Evolutionary conservation across 129 eudicot species (phyloP).

Genomic region (Lonicera japonica): DNA sequence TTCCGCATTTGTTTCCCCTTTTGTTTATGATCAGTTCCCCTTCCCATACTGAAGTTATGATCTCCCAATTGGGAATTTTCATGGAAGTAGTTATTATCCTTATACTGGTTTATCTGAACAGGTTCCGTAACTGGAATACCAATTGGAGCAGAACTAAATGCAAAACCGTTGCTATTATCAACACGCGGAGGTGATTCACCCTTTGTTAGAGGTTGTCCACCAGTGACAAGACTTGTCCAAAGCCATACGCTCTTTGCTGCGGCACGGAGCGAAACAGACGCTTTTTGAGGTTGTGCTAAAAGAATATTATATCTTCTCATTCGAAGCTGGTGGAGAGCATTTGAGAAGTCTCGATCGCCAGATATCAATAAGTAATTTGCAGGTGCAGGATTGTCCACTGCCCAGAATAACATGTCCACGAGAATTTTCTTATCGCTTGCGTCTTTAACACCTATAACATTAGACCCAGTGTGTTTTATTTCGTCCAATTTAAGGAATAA

Average conservation of each 20-base stretch:
- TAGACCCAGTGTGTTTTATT: neutral
- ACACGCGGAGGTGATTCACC: slow-evolving; percentile 43
- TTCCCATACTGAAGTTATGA: slow-evolving; percentile 39
- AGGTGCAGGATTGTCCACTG: slow-evolving; percentile 96
- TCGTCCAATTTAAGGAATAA: neutral
- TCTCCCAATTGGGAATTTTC: too few species aligned
- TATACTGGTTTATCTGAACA: slow-evolving; percentile 29
- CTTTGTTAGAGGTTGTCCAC: slow-evolving; percentile 65
- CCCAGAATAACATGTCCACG: slow-evolving; percentile 99
- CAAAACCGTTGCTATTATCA: slow-evolving; percentile 23
- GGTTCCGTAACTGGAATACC: slow-evolving; percentile 40
- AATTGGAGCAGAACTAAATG: slow-evolving; percentile 11
- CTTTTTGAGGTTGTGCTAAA: slow-evolving; percentile 87
- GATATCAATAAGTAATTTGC: slow-evolving; percentile 80
- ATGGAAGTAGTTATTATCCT: too few species aligned
- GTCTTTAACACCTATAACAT: slow-evolving; percentile 70
- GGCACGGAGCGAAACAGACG: slow-evolving; percentile 68
- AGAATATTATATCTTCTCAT: slow-evolving; percentile 96
- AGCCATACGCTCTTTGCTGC: slow-evolving; percentile 97
- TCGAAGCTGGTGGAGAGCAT: slow-evolving; percentile 90
- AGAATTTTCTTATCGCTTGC: slow-evolving; percentile 95
- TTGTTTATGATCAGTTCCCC: slow-evolving; percentile 46
- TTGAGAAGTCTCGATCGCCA: slow-evolving; percentile 94
- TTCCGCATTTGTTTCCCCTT: slow-evolving; percentile 53
- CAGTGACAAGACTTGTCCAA: slow-evolving; percentile 80